Conservation (phyloP, 2,329 filamentous ascomycete species). For the Arthroderma sp. region DNA sequence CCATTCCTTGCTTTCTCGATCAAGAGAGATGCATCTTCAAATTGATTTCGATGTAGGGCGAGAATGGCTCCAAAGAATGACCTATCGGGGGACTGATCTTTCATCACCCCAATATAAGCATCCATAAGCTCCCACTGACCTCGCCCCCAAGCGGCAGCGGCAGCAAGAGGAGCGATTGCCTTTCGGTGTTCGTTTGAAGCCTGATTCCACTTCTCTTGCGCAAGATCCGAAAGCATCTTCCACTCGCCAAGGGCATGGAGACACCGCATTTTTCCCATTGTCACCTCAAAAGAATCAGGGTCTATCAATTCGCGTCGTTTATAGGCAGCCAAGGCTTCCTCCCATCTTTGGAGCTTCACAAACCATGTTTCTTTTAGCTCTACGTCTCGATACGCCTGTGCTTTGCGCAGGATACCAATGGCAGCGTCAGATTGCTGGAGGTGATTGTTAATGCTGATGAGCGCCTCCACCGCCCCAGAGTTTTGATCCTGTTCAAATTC, state of each 20-base stretch:
- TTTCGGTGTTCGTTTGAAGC: conserved; percentile 77
- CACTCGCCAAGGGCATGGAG: conserved; percentile 93
- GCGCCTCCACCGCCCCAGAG: conserved; percentile 82
- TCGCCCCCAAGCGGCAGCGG: conserved; percentile 90
- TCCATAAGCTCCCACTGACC: conserved; percentile 99
- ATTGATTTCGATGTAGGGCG: conserved; percentile 88
- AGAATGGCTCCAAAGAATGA: conserved; percentile 97
- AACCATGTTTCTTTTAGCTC: conserved; percentile 98
- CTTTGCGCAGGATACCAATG: conserved; percentile 92
- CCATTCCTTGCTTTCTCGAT: conserved; percentile 88
- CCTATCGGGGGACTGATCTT: conserved; percentile 78
- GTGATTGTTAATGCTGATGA: conserved; percentile 99
- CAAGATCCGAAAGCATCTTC: conserved; percentile 80
- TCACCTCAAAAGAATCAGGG: conserved; percentile 74
- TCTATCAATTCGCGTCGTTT: conserved; percentile 69
- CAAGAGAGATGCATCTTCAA: conserved; percentile 74
- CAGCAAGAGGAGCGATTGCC: conserved; percentile 82
- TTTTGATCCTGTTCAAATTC: conserved; percentile 98
- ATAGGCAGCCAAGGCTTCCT: conserved; percentile 72
- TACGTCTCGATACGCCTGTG: conserved; percentile 90
- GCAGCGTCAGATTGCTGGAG: conserved; percentile 96
- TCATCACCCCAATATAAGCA: conserved; percentile 89
- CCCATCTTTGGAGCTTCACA: conserved; percentile 95
- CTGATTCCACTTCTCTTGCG: conserved; percentile 86
- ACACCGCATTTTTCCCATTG: conserved; percentile 99